phyloP scores from a whole-genome alignment of 2,329 filamentous ascomycete genomes.

The Hypomyces perniciosus region DNA sequence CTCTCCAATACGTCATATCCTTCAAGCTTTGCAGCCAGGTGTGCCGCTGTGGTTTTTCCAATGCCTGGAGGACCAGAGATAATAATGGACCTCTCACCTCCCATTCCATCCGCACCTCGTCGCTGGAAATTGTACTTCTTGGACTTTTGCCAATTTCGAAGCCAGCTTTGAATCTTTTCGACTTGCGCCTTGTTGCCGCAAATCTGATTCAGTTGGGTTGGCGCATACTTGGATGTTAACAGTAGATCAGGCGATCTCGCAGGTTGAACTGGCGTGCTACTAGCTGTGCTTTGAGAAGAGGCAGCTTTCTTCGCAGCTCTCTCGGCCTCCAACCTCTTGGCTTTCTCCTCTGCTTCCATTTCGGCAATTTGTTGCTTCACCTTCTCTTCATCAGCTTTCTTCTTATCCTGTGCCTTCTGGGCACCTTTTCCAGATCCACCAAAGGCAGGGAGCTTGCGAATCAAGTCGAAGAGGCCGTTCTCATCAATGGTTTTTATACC shows the following conservation, averaged over 20 bases:
- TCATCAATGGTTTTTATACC: conserved; percentile 91
- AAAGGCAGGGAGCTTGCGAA: conserved; percentile 71
- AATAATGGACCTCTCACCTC: conserved; percentile 81
- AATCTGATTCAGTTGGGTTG: conserved; percentile 76
- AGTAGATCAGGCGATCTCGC: conserved; percentile 57
- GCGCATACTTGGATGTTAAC: conserved; percentile 95
- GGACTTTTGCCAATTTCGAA: conserved; percentile 72
- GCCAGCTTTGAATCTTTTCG: conserved; percentile 84
- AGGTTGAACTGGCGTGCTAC: conserved; percentile 32
- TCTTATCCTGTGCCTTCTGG: conserved; percentile 77
- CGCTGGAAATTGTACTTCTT: conserved; percentile 77
- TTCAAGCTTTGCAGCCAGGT: conserved; percentile 86
- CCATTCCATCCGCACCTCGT: conserved; percentile 77
- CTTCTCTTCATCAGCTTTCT: conserved; percentile 76
- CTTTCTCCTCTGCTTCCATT: conserved; percentile 76
- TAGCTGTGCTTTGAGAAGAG: conserved; percentile 22
- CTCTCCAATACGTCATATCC: conserved; percentile 91
- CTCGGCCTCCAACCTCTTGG: conserved; percentile 46
- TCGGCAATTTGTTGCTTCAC: conserved; percentile 73
- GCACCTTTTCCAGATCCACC: conserved; percentile 86
- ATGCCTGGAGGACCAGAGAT: conserved; percentile 94
- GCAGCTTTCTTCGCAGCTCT: conserved; percentile 42
- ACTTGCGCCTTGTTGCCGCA: conserved; percentile 91
- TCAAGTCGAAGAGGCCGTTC: conserved; percentile 82
- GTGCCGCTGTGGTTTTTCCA: conserved; percentile 94